Evolutionary conservation across 208 protist genomes (phyloP), one percentile per base, ranked within the genome.

Genomic region (Leishmania gerbilli): DNA sequence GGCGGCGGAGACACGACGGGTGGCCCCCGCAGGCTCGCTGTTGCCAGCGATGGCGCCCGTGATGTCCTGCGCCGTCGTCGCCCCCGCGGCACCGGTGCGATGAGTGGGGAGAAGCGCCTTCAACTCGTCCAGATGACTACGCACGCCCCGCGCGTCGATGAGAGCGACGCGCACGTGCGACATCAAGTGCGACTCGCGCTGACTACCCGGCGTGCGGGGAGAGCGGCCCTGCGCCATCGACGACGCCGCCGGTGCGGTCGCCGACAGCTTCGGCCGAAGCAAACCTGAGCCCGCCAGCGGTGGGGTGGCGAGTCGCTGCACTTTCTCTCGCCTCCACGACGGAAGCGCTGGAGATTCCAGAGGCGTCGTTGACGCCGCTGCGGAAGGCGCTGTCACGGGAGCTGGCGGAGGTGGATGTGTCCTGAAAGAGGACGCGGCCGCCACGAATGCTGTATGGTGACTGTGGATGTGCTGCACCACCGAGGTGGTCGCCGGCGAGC

Each of bases 151-250:
- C 0, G 77, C 77, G 37, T 85, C 82, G 49, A 76, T 82, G 51
- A 85, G 58, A 15, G 82, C 82, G 17, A 85, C 74, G 17, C 82
- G 82, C 11, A 85, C 60, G 11, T 71, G 82, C 34, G 79, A 68
- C 27, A 82, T 15, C 31, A 85, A 27, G 34, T 49, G 24, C 24
- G 76, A 34, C 76, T 74, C 81, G 27, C 62, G 82, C 9, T 64
- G 71, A 24, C 58, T 76, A 47, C 74, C 60, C 49, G 82, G 77
- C n/a, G 82, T 85, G 3, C 45, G 77, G 34, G 77, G 62, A 58
- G 77, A 51, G 56, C 56, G 37, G 21, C 74, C 72, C 24, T 47
- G 42, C n/a, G 21, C 21, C 3, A 19, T 27, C 72, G 19, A 42
- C 72, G 51, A 9, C 34, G 47, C 24, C 17, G 72, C 51, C 72